Conservation (phyloP, 768 basidiomycete species). For the Naematelia aurantialba region DNA sequence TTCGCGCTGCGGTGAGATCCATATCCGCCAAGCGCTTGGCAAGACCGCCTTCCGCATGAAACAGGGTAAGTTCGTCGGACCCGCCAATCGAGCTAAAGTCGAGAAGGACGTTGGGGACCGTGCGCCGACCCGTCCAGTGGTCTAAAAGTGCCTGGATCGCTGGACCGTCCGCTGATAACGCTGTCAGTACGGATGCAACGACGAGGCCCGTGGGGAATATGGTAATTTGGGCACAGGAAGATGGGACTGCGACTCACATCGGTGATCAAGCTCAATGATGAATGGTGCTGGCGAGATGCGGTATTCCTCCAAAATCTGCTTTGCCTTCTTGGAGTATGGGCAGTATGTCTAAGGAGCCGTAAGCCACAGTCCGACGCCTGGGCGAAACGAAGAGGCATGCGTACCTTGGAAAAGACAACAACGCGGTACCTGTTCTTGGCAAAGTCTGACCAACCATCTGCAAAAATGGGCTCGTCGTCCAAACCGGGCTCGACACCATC, state of each 20-base stretch:
- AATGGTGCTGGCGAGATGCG: conserved; percentile 39
- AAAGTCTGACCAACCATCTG: conserved; percentile 42
- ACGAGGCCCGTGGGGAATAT: neutral
- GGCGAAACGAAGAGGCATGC: conserved; percentile 9
- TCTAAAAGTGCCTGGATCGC: conserved; percentile 43
- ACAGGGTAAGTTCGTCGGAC: conserved; percentile 48
- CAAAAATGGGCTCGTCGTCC: conserved; percentile 29
- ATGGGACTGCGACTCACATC: conserved; percentile 32
- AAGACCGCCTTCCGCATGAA: conserved; percentile 48
- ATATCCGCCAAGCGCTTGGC: conserved; percentile 29
- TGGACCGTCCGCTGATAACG: conserved; percentile 38
- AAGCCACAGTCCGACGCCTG: no score
- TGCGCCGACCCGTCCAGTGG: conserved; percentile 46
- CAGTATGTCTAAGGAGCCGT: conserved; percentile 47
- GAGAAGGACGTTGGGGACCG: conserved; percentile 50
- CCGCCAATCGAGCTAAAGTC: conserved; percentile 48
- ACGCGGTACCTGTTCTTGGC: conserved; percentile 40
- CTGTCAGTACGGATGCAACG: neutral
- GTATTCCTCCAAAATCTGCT: conserved; percentile 42
- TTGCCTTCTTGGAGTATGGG: conserved; percentile 49
- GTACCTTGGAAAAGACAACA: conserved; percentile 48
- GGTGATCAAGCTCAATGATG: conserved; percentile 48
- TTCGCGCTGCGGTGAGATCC: conserved; percentile 22
- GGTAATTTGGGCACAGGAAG: no score
- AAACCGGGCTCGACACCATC: conserved; percentile 31